Evolutionary conservation across 495 filamentous ascomycete species (phyloP), one percentile per base, ranked within the genome.

Genomic region (Aeminium ludgeri): DNA sequence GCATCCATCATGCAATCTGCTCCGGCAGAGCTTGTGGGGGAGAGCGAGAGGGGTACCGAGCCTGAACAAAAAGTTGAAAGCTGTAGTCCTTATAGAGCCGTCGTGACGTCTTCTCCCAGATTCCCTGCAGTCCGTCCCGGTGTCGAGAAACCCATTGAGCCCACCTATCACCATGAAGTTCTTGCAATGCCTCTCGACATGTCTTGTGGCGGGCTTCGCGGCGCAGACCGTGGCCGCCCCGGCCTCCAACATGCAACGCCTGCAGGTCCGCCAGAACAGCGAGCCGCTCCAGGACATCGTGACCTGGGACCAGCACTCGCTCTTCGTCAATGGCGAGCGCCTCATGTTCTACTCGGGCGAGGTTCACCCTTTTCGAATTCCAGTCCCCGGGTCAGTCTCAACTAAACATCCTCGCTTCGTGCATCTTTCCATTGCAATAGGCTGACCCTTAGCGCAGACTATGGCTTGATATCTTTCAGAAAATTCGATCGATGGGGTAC

Each of bases 381-480:
- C 33, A 15, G 30, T 37, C 16, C n/a, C 17, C n/a, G 34, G 25
- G n/a, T 20, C 13, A n/a, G n/a, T n/a, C n/a, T 7, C 18, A 6
- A 12, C 32, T 36, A 32, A 8, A 31, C 15, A 34, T 34, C 5
- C 8, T 17, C 30, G n/a, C n/a, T 7, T n/a, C n/a, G n/a, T n/a
- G n/a, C n/a, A n/a, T n/a, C n/a, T n/a, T n/a, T n/a, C n/a, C n/a
- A n/a, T n/a, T n/a, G n/a, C n/a, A n/a, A n/a, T n/a, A n/a, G n/a
- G n/a, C n/a, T n/a, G n/a, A n/a, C n/a, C n/a, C n/a, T n/a, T n/a
- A n/a, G n/a, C n/a, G n/a, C n/a, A 28, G 69, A 15, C 63, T 86
- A 3, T 84, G 70, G 67, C 65, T 78, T 31, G 82, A 86, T 52
- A 55, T 86, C 23, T 74, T 89, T 51, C 74, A 85, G 49, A 89